A percentile compares a stretch with the other conserved stretches of the same genome.
These are phyloP conservation scores for Chlorencoelia australis DNA, from an alignment of 2,329 filamentous ascomycete genomes.

Conservation along the genomic window DNA sequence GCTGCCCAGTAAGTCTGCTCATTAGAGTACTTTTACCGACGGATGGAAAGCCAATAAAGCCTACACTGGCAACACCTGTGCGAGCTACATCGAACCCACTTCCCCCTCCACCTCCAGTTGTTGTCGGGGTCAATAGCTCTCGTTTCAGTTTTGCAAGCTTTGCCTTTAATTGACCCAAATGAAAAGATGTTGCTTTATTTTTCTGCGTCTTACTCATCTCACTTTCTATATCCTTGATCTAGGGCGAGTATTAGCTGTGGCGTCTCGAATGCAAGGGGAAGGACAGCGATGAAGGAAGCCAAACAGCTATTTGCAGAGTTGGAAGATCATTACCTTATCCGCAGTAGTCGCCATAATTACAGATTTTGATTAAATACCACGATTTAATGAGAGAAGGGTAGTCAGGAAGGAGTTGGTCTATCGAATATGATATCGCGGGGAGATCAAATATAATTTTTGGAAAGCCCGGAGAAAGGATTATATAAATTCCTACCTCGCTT, in stretches of 20 bases:
- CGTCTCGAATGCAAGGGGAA: background rate
- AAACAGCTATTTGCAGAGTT: background rate
- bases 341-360: slow-evolving; percentile 86
- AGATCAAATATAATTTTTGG: slow-evolving; percentile 3
- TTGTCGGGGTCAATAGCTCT: slow-evolving; percentile 78
- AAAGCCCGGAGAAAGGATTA: slow-evolving; percentile 1
- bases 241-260: slow-evolving; percentile 23
- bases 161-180: slow-evolving; percentile 92
- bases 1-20: slow-evolving; percentile 87
- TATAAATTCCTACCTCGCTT: background rate
- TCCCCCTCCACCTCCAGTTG: slow-evolving; percentile 76
- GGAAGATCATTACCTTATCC: slow-evolving; percentile 61
- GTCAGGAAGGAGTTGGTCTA: background rate
- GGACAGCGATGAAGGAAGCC: slow-evolving; percentile 21
- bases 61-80: slow-evolving; percentile 93
- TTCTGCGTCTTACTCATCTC: slow-evolving; percentile 98
- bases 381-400: background rate
- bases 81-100: slow-evolving; percentile 94
- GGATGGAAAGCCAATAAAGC: slow-evolving; percentile 96
- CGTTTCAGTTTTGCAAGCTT: slow-evolving; percentile 97
- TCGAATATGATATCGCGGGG: too few relatives aligned
- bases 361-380: slow-evolving; percentile 6
- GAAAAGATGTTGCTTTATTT: slow-evolving; percentile 90
- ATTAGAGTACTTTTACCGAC: slow-evolving; percentile 98
- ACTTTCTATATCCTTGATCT: slow-evolving; percentile 96